Conservation (phyloP, 306 rosid genomes). For the Inga oerstediana region DNA sequence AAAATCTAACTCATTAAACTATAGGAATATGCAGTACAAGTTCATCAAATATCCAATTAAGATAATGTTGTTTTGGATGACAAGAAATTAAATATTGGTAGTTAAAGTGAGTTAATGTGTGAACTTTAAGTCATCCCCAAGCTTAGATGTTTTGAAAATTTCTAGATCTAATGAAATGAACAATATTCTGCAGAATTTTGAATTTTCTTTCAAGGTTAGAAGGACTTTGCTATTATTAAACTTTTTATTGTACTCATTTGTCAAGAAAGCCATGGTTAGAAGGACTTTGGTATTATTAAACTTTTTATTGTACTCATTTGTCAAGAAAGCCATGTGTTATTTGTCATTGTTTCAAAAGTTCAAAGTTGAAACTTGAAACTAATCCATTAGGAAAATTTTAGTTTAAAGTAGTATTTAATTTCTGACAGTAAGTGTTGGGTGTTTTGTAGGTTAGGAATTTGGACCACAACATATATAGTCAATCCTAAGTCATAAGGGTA, state of each 20-base stretch:
- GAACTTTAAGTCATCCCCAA: slow-evolving; percentile 25
- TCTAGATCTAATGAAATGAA: slow-evolving; percentile 13
- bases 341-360: slow-evolving; percentile 29
- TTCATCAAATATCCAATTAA: slow-evolving; percentile 41
- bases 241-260: no score
- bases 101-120: slow-evolving; percentile 25
- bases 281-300: not conserved
- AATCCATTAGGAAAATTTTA: not conserved
- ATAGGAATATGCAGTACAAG: not conserved
- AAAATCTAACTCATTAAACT: slow-evolving; percentile 34
- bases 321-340: slow-evolving; percentile 27
- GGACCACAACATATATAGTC: not conserved
- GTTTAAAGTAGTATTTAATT: not conserved
- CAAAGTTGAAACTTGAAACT: slow-evolving; percentile 27
- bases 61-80: slow-evolving; percentile 37
- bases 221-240: no score
- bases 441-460: slow-evolving; percentile 29
- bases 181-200: not conserved
- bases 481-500: slow-evolving; percentile 12
- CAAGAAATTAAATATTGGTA: slow-evolving; percentile 33
- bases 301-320: slow-evolving; percentile 11
- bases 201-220: not conserved
- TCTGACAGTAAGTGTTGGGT: not conserved
- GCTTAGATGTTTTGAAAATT: not conserved
- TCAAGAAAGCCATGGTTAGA: no score